phyloP scores from a whole-genome alignment of 1,284 basidiomycete species.

The Sporisorium exsertum region DNA sequence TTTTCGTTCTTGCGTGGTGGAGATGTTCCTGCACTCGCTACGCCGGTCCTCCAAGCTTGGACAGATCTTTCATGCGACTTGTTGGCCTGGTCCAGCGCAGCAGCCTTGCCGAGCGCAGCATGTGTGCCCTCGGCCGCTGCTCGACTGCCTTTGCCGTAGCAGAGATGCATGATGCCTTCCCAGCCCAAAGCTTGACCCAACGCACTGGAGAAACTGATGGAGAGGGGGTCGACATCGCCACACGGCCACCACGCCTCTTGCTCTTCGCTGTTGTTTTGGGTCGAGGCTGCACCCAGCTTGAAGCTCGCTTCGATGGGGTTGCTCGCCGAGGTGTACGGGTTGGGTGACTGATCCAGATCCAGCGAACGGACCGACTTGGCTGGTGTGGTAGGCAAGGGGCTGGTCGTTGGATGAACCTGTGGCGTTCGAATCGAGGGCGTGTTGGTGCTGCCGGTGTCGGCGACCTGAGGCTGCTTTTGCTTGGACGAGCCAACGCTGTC shows the following conservation, averaged over 20 bases:
- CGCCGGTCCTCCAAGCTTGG: constrained; percentile 52
- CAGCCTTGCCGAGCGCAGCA: constrained; percentile 57
- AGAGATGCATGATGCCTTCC: constrained; percentile 66
- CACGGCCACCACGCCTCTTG: constrained; percentile 58
- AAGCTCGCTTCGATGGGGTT: constrained; percentile 49
- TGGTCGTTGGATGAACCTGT: constrained; percentile 28
- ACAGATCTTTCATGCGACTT: constrained; percentile 49
- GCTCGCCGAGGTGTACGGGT: constrained; percentile 9
- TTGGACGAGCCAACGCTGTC: constrained; percentile 9
- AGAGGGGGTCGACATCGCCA: constrained; percentile 59
- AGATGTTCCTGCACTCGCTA: constrained; percentile 42
- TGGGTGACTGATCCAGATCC: constrained; percentile 39
- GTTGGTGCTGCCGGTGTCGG: constrained; percentile 24
- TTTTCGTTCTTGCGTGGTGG: constrained; percentile 19
- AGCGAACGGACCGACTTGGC: constrained; percentile 32
- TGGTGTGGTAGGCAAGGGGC: constrained; percentile 33
- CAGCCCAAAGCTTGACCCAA: constrained; percentile 63
- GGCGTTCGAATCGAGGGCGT: constrained; percentile 35
- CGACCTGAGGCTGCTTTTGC: constrained; percentile 12
- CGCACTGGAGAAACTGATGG: constrained; percentile 54
- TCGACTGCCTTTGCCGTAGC: constrained; percentile 61
- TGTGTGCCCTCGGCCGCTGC: constrained; percentile 44
- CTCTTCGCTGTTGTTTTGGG: constrained; percentile 29
- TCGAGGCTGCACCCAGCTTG: constrained; percentile 30
- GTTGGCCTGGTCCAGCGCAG: constrained; percentile 50